Evolutionary conservation across 2,329 filamentous ascomycete genomes (phyloP).

Genomic region (Leptodontidium sp.): DNA sequence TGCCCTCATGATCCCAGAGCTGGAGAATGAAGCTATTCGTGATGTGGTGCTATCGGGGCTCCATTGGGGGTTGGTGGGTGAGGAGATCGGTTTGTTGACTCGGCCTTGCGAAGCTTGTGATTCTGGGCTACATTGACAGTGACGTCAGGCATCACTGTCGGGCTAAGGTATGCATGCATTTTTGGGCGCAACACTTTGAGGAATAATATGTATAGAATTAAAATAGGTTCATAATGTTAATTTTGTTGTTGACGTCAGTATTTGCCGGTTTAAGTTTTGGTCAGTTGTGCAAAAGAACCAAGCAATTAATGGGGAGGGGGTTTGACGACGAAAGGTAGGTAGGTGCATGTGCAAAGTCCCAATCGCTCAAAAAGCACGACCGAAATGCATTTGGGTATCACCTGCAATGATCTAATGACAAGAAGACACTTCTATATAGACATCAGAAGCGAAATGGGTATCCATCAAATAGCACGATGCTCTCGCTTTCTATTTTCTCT

Average conservation of each 20-base stretch:
- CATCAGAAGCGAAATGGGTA: conserved; percentile 4
- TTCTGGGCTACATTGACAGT: conserved; percentile 8
- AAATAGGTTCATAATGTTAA: no score
- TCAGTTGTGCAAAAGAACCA: no score
- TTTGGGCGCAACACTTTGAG: background rate
- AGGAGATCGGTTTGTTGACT: conserved; percentile 7
- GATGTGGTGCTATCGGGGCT: conserved; percentile 37
- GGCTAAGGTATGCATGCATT: background rate
- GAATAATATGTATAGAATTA: background rate
- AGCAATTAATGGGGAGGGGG: no score
- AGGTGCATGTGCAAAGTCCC: background rate
- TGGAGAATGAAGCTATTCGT: conserved; percentile 6
- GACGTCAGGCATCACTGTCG: conserved; percentile 21
- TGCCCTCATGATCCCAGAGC: conserved; percentile 50
- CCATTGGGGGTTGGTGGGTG: conserved; percentile 34
- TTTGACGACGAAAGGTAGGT: background rate
- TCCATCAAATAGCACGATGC: conserved; percentile 32
- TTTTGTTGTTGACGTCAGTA: no score
- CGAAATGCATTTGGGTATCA: conserved; percentile 18
- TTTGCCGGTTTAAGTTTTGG: no score
- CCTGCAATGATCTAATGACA: conserved; percentile 14
- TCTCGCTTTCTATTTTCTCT: conserved; percentile 67
- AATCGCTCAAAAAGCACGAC: background rate
- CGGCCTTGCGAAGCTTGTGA: conserved; percentile 21
- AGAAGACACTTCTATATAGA: background rate